Base-by-base conservation (phyloP, 352 stramenopile genomes). In the Phytopythium litorale region DNA sequence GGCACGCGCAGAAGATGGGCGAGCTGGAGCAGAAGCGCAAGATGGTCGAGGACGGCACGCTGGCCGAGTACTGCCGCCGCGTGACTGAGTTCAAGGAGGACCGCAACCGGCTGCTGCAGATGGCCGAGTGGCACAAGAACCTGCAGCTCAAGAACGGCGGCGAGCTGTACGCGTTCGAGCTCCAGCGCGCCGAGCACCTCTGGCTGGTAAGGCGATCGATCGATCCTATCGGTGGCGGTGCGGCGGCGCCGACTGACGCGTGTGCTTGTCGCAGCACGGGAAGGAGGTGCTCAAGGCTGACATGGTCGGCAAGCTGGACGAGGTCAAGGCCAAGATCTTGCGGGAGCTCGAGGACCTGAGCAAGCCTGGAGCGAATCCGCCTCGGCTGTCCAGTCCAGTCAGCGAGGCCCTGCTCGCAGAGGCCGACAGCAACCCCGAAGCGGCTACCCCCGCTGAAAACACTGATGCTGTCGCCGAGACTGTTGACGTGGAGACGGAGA, bases 11-110 rank as follows among this genome's bases (percentile, higher is more conserved):
- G 65, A 81, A 89, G 45, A 60, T 92, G 50, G 61, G 75, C 28
- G 85, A 92, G 66, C 73, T 94, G 23, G 82, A 92, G 69, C 83
- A 88, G 64, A 94, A 94, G 69, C 84, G 87, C 62, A 74, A 85
- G 48, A 94, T 94, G 82, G 81, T 94, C 42, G 82, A 92, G 59
- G 82, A 91, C 58, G 84, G 84, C 46, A 92, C 82, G 37, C 79
- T 94, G 3, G 80, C 81, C 21, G 84, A 93, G 72, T 93, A 83
- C 71, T 92, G 84, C 40, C 82, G 84, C 19, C 84, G 84, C n/a
- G 83, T 91, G 32, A 81, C 79, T 16, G 85, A 89, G 53, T 94
- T 91, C 60, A 94, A 94, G 62, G 81, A 92, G 46, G 83, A 94
- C 56, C 79, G 81, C 58, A 89, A 87, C 45, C 78, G 79, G 6